Base-by-base conservation (phyloP, 225 moss, liverwort and hornwort species). In the Pseudoscleropodium purum region DNA sequence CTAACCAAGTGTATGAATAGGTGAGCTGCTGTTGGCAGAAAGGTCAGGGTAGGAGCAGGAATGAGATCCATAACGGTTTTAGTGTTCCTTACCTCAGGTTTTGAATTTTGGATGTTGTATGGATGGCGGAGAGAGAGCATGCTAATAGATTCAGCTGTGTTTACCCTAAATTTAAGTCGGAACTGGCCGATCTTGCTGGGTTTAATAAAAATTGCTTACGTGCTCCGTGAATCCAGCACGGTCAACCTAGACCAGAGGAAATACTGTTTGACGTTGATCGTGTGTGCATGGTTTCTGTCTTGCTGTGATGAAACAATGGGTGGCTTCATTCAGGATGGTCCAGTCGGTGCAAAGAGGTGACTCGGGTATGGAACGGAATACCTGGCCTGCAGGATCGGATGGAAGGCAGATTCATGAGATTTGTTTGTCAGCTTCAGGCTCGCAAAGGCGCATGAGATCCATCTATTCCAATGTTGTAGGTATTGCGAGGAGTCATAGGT, bases 351-450 rank as follows among this genome's bases (percentile, higher is more conserved):
- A 75, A 84, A 84, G 66, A 30, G 78, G 82, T 79, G 85, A 87
- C 64, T 60, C 66, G 37, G 81, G 79, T 73, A 92, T 92, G 93
- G 92, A 91, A 79, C 88, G 92, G 88, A 94, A 91, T 8, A 94
- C 91, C n/a, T 92, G 92, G 93, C 93, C 93, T 89, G 82, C 93
- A 87, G 92, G 93, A 23, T 94, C 92, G 49, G 90, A 94, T 88
- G 92, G 92, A 84, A 91, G 76, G 91, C 92, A 89, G 84, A 88
- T 92, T 60, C 92, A 91, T 85, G 89, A 90, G 34, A 78, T 88
- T 76, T 87, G 89, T 85, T 54, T 88, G 72, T 82, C 85, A 57
- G 47, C 87, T 89, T 82, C 82, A 66, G 81, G 81, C 69, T 82
- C 82, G 52, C 88, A 87, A 83, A 91, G 91, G 88, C 92, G 88